These are phyloP conservation scores for Eleusine coracana DNA, from an alignment of 176 grass and related monocot species.

Conservation along the genomic window DNA sequence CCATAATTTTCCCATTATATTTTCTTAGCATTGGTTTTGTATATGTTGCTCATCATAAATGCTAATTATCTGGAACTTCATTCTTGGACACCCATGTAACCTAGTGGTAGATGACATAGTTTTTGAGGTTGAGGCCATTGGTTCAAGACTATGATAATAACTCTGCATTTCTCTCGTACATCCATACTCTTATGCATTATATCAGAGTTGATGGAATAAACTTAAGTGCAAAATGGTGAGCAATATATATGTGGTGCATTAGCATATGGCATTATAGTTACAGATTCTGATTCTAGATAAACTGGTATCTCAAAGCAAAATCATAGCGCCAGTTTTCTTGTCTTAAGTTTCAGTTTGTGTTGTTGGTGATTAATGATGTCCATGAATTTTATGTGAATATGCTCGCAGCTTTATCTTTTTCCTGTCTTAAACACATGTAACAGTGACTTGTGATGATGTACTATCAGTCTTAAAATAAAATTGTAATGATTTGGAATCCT, in stretches of 20 bases:
- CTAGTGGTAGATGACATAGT: not conserved
- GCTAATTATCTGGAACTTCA: too few species aligned
- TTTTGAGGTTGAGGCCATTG: not conserved
- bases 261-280: not conserved
- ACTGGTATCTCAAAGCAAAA: slow-evolving; percentile 24
- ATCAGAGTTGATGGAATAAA: slow-evolving; percentile 10
- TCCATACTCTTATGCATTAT: slow-evolving; percentile 17
- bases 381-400: not conserved
- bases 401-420: not conserved
- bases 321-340: slow-evolving; percentile 6
- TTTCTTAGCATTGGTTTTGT: too few species aligned
- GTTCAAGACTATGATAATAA: not conserved
- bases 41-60: too few species aligned
- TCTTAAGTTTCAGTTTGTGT: slow-evolving; percentile 5
- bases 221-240: slow-evolving; percentile 13
- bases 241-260: not conserved
- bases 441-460: not conserved
- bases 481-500: not conserved
- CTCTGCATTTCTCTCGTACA: not conserved
- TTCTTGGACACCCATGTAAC: not conserved
- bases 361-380: not conserved
- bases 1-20: slow-evolving; percentile 24
- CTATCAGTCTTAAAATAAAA: not conserved
- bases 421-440: slow-evolving; percentile 18
- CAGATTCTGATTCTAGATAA: not conserved